Conservation (phyloP, 805 yeast genomes). For the Kregervanrija fluxuum region DNA sequence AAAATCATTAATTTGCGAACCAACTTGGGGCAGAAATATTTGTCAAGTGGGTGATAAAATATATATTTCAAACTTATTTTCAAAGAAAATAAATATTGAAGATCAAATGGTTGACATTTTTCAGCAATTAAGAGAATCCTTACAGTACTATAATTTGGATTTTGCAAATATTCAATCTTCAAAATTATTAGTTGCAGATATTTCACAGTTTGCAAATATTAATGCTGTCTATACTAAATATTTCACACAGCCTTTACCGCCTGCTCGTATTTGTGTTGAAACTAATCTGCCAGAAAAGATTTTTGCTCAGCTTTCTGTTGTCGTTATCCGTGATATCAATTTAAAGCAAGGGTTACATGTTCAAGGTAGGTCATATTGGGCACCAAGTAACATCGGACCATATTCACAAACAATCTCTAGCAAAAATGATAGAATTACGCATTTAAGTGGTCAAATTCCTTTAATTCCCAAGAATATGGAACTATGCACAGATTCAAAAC, state of each 20-base stretch:
- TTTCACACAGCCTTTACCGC: slow-evolving; percentile 65
- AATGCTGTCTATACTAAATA: slow-evolving; percentile 52
- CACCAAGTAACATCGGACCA: slow-evolving; percentile 97
- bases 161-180: slow-evolving; percentile 50
- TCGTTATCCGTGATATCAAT: slow-evolving; percentile 30
- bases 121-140: slow-evolving; percentile 29
- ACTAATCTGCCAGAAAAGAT: slow-evolving; percentile 36
- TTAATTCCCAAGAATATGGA: slow-evolving; percentile 67
- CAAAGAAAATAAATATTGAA: slow-evolving; percentile 26
- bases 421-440: slow-evolving; percentile 40
- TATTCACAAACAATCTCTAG: slow-evolving; percentile 79
- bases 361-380: slow-evolving; percentile 94
- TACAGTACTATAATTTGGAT: slow-evolving; percentile 26
- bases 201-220: slow-evolving; percentile 55
- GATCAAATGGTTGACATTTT: slow-evolving; percentile 48
- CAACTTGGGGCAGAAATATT: slow-evolving; percentile 9
- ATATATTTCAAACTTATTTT: slow-evolving; percentile 38
- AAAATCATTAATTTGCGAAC: background rate
- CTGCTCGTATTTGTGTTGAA: slow-evolving; percentile 81
- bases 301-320: slow-evolving; percentile 54
- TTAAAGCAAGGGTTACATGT: slow-evolving; percentile 73
- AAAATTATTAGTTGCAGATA: slow-evolving; percentile 53
- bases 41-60: slow-evolving; percentile 24
- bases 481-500: slow-evolving; percentile 22
- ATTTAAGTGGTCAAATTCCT: slow-evolving; percentile 88